These are phyloP conservation scores for Candida mattraensis DNA, from an alignment of 805 yeast species.

Conservation along the genomic window DNA sequence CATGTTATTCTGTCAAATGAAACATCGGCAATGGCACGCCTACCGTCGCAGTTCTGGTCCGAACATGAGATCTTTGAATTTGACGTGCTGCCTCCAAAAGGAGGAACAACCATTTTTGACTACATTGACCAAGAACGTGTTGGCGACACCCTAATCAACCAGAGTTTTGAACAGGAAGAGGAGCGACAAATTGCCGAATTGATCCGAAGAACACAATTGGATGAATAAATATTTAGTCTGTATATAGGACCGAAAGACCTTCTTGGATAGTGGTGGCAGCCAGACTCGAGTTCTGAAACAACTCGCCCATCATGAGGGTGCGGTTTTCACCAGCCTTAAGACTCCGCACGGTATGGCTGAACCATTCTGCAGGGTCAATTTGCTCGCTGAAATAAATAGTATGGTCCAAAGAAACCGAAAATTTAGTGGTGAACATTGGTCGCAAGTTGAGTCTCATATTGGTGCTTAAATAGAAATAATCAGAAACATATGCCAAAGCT, in stretches of 20 bases:
- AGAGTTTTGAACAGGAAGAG: slow-evolving; percentile 25
- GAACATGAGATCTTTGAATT: slow-evolving; percentile 63
- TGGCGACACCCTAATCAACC: slow-evolving; percentile 38
- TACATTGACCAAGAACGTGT: slow-evolving; percentile 48
- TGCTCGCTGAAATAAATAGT: slow-evolving; percentile 62
- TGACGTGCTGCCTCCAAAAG: slow-evolving; percentile 68
- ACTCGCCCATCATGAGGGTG: slow-evolving; percentile 56
- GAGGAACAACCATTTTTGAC: slow-evolving; percentile 44
- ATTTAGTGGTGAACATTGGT: slow-evolving; percentile 44
- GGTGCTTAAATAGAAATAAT: slow-evolving; percentile 52
- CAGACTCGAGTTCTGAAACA: slow-evolving; percentile 50
- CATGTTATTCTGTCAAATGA: slow-evolving; percentile 73
- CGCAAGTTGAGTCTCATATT: slow-evolving; percentile 51
- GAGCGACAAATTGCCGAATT: slow-evolving; percentile 26
- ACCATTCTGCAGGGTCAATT: slow-evolving; percentile 45
- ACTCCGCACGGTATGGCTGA: slow-evolving; percentile 47
- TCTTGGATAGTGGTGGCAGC: slow-evolving; percentile 67
- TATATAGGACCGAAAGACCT: slow-evolving; percentile 47
- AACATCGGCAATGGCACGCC: slow-evolving; percentile 64
- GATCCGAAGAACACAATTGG: slow-evolving; percentile 12
- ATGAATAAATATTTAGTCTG: too few relatives aligned
- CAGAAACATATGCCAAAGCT: slow-evolving; percentile 60
- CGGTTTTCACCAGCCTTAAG: slow-evolving; percentile 52
- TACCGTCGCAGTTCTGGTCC: slow-evolving; percentile 63
- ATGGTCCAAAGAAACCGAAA: slow-evolving; percentile 66